A percentile compares a stretch with the other conserved stretches of the same genome.
These are phyloP conservation scores for Cyberlindnera mississippiensis DNA, from an alignment of 805 yeast species.

Conservation along the genomic window DNA sequence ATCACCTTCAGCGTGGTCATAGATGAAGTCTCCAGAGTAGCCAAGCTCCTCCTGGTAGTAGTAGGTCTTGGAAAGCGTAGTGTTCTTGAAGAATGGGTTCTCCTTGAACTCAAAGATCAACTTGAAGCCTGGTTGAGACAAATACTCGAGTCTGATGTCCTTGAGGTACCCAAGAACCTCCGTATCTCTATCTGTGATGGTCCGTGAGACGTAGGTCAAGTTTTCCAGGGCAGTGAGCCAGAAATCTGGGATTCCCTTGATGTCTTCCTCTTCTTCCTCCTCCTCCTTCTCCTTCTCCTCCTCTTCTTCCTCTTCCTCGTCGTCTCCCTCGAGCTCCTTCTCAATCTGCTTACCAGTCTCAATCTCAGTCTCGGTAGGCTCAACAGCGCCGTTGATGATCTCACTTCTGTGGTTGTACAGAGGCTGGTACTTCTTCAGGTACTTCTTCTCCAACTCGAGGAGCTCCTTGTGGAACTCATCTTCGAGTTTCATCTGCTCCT, in stretches of 20 bases:
- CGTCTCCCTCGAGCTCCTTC: slow-evolving; percentile 47
- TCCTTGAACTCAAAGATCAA: slow-evolving; percentile 74
- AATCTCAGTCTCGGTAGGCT: slow-evolving; percentile 77
- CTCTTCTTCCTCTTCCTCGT: slow-evolving; percentile 31
- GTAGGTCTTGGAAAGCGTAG: slow-evolving; percentile 74
- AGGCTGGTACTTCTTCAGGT: slow-evolving; percentile 67
- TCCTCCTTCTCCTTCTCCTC: slow-evolving; percentile 41
- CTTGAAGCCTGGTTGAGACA: slow-evolving; percentile 83
- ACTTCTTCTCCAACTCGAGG: slow-evolving; percentile 81
- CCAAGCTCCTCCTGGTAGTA: slow-evolving; percentile 93
- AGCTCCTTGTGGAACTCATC: slow-evolving; percentile 89
- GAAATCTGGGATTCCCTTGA: slow-evolving; percentile 85
- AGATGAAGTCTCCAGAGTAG: slow-evolving; percentile 92
- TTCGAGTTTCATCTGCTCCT: slow-evolving; percentile 75
- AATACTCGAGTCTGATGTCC: slow-evolving; percentile 75
- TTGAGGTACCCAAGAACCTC: slow-evolving; percentile 68
- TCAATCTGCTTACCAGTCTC: slow-evolving; percentile 72
- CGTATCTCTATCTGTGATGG: slow-evolving; percentile 84
- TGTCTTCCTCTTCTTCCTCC: slow-evolving; percentile 43
- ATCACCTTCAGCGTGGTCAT: slow-evolving; percentile 93
- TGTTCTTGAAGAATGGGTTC: slow-evolving; percentile 76
- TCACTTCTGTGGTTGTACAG: slow-evolving; percentile 68
- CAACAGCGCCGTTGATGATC: slow-evolving; percentile 65
- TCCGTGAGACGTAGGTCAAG: slow-evolving; percentile 72
- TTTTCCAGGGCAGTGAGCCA: slow-evolving; percentile 96